Evolutionary conservation across 192 early-diverging fungal species (phyloP), one percentile per base, ranked within the genome.

Genomic region (Backusella liffmaniae): DNA sequence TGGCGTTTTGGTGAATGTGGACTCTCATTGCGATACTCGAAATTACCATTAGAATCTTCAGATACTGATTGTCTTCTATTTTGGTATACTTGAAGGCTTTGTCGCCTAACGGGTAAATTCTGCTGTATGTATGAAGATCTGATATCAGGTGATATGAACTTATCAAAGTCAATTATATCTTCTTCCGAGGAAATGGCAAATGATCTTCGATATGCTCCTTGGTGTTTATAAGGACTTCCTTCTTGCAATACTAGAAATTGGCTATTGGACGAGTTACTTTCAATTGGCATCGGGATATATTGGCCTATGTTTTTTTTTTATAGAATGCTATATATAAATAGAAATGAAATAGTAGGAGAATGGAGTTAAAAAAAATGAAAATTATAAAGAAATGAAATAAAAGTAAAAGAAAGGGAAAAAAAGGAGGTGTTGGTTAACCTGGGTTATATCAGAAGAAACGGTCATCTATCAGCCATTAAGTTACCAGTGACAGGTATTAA

Each of bases 41-140:
- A 29, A 62, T 62, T 23, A 62, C 23, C 26, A 8, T 62, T 3
- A 4, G 10, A 5, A 4, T 62, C 21, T 0, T 62, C 21, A 62
- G 56, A 62, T 23, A n/a, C 26, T 29, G 23, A 62, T 62, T 29
- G 23, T 62, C 23, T 44, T 49, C 29, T 13, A 30, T 44, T 39
- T 9, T 44, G 70, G 41, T 71, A 81, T 4, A 70, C 66, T 59
- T 37, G 35, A 9, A 81, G 53, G 51, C 80, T 81, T 69, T 81
- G 80, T 3, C 73, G 73, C 37, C 80, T 66, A 39, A 81, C 69
- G 29, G 80, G 80, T 26, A 81, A 62, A 26, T 77, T 69, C 51
- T 81, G 80, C 15, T 74, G 67, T 13, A 74, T 69, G 29, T 81
- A 81, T 23, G 67, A 74, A 1, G 71, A 74, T 32, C 46, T 44